Conservation (phyloP, 148 eudicot species). For the Silene uniflora region DNA sequence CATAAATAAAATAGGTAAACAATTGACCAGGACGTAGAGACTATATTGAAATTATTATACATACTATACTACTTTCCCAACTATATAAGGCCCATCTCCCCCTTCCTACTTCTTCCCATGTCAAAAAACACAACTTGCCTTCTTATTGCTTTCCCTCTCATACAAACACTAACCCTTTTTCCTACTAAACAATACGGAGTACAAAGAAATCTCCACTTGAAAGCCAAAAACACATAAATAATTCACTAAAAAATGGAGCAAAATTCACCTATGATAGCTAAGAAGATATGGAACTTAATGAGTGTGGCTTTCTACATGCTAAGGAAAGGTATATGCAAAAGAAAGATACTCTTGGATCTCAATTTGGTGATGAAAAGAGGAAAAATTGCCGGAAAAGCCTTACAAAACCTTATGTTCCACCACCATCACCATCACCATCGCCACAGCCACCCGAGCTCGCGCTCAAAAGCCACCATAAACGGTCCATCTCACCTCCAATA, state of each 20-base stretch:
- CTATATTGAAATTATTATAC: neutral
- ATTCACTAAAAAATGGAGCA: constrained; percentile 38
- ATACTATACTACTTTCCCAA: neutral
- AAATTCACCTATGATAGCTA: constrained; percentile 43
- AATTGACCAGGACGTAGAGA: too few species aligned
- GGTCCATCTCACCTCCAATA: neutral
- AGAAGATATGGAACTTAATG: constrained; percentile 42
- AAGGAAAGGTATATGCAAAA: constrained; percentile 51
- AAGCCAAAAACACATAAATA: neutral
- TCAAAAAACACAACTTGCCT: constrained; percentile 2
- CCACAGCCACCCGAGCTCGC: neutral
- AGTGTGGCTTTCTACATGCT: constrained; percentile 50
- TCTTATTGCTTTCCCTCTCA: neutral
- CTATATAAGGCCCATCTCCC: neutral
- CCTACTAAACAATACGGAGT: neutral
- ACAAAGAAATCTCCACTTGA: neutral
- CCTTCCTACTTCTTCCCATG: constrained; percentile 5
- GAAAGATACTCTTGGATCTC: constrained; percentile 44
- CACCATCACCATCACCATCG: constrained; percentile 34
- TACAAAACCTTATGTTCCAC: constrained; percentile 47
- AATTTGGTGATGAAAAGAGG: constrained; percentile 54
- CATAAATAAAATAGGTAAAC: too few species aligned
- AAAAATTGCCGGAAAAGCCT: constrained; percentile 53
- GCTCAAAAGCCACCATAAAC: neutral
- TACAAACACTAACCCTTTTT: constrained; percentile 1